Evolutionary conservation across 2,329 filamentous ascomycete genomes (phyloP).

Genomic region (Penicillium sp.): DNA sequence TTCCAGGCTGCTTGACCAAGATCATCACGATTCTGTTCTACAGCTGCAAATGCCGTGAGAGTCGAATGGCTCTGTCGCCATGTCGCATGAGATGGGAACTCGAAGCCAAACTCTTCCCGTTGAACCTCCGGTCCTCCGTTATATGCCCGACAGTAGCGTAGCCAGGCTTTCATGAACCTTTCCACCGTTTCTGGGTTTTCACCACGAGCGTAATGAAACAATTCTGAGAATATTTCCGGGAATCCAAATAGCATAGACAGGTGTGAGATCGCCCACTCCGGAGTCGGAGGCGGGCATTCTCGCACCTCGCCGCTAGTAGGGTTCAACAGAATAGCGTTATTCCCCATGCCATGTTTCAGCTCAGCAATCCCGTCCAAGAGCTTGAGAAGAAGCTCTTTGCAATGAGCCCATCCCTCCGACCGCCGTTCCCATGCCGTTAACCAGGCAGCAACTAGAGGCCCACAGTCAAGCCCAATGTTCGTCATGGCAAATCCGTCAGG

Average conservation of each 20-base stretch:
- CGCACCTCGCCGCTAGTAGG: constrained; percentile 10
- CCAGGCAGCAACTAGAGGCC: constrained; percentile 11
- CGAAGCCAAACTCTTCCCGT: constrained; percentile 11
- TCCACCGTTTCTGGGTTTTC: constrained; percentile 1
- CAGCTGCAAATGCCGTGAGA: constrained; percentile 15
- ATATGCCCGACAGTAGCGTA: constrained; percentile 15
- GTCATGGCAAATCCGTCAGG: constrained; percentile 17
- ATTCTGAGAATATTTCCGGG: constrained; percentile 14
- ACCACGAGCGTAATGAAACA: constrained; percentile 3
- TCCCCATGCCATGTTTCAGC: constrained; percentile 13
- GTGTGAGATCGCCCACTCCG: constrained; percentile 16
- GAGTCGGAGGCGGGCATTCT: constrained; percentile 14
- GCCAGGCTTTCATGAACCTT: constrained; percentile 12
- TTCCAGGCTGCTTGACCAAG: constrained; percentile 12
- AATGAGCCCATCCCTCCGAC: constrained; percentile 10
- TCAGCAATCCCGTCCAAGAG: constrained; percentile 11
- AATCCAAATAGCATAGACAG: constrained; percentile 18
- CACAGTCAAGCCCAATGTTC: constrained; percentile 18
- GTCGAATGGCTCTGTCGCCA: constrained; percentile 20
- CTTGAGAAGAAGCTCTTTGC: constrained; percentile 6
- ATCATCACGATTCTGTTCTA: constrained; percentile 1
- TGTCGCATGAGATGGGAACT: constrained; percentile 14
- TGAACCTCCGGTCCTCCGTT: constrained; percentile 13
- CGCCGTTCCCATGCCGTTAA: constrained; percentile 16
- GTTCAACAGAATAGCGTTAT: constrained; percentile 15